These are phyloP conservation scores for Pisolithus microcarpus DNA, from an alignment of 768 basidiomycete species.

Conservation along the genomic window DNA sequence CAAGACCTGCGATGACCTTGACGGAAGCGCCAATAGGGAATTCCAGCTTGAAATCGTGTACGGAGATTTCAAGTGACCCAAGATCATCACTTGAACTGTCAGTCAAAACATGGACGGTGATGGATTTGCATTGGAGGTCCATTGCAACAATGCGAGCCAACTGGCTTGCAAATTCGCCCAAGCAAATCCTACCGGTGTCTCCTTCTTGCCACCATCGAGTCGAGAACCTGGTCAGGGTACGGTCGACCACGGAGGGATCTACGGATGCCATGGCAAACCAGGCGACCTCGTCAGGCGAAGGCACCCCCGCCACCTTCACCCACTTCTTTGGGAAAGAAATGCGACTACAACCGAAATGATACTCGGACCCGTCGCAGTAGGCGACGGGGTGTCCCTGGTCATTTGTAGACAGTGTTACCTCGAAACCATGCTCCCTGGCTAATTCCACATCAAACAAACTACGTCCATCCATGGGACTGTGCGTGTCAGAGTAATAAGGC, in stretches of 20 bases:
- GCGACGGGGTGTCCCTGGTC: neutral
- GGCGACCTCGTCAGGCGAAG: neutral
- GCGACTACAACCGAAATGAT: neutral
- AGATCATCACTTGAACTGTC: neutral
- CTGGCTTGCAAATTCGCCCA: neutral
- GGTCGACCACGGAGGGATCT: neutral
- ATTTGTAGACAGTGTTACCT: neutral
- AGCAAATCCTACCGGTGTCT: neutral
- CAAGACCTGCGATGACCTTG: neutral
- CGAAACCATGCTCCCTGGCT: neutral
- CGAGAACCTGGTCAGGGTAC: neutral
- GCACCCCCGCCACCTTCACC: neutral
- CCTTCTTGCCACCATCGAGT: neutral
- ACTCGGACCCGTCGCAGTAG: neutral
- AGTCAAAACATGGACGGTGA: neutral
- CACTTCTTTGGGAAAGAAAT: neutral
- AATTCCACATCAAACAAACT: neutral
- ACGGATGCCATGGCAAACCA: neutral
- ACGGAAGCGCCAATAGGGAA: neutral
- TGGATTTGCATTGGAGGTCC: neutral
- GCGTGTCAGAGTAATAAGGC: neutral
- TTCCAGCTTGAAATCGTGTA: neutral
- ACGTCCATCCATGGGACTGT: neutral
- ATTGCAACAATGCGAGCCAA: neutral
- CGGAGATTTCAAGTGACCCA: neutral